Conservation (phyloP, 73 alveolate species). For the Paramecium caudatum region DNA sequence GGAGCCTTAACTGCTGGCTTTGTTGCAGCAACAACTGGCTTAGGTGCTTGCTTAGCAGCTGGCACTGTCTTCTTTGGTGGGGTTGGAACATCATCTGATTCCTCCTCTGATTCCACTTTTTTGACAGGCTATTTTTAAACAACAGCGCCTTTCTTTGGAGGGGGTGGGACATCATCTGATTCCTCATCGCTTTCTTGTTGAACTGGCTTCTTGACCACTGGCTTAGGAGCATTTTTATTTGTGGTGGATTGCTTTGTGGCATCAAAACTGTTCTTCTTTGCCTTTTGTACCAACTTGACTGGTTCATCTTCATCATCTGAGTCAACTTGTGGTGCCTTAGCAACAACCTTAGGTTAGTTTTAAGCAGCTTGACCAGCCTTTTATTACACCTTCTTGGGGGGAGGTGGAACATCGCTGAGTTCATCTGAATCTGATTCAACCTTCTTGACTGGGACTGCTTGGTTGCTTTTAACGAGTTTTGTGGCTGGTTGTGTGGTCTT, state of each 20-base stretch:
- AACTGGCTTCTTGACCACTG: constrained; percentile 8
- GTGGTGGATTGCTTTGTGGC: constrained; percentile 53
- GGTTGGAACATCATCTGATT: constrained; percentile 51
- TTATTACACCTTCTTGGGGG: background rate
- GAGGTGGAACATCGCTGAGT: constrained; percentile 41
- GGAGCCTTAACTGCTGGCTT: constrained; percentile 16
- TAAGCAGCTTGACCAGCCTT: background rate
- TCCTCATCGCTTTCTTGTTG: constrained; percentile 14
- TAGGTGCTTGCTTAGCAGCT: background rate
- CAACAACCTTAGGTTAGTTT: constrained; percentile 27
- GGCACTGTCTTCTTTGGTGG: constrained; percentile 38
- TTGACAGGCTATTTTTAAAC: constrained; percentile 30
- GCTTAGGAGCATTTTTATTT: constrained; percentile 12
- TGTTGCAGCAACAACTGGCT: constrained; percentile 7
- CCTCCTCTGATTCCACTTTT: constrained; percentile 9
- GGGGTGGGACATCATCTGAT: constrained; percentile 20
- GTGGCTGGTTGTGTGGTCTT: background rate
- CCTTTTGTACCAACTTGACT: constrained; percentile 1
- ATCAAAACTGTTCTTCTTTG: constrained; percentile 24
- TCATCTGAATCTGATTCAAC: constrained; percentile 15
- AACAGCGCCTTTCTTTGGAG: constrained; percentile 38
- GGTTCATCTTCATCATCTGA: constrained; percentile 43
- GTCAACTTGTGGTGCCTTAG: constrained; percentile 22
- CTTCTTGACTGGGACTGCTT: constrained; percentile 11
- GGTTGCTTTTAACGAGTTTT: background rate